Conservation (phyloP, 2,329 filamentous ascomycete genomes). For the Chaetomiaceae sp. region DNA sequence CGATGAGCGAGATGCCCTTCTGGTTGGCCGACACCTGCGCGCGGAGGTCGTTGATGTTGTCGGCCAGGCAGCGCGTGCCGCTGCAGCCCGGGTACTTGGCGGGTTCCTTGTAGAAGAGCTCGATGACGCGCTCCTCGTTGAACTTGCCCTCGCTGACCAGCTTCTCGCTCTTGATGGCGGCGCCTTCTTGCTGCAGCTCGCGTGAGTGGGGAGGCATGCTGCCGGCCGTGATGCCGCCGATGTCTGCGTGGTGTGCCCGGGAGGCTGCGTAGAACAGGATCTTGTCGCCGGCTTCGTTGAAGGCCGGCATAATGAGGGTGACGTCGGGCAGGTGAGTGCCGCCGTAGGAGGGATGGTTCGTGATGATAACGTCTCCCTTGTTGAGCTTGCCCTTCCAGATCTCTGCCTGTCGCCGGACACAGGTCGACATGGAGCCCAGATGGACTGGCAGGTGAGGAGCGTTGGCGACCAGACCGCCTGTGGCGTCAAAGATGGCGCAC, state of each 20-base stretch:
- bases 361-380: slow-evolving; percentile 75
- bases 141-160: slow-evolving; percentile 73
- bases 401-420: slow-evolving; percentile 70
- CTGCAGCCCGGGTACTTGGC: slow-evolving; percentile 71
- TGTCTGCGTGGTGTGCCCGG: slow-evolving; percentile 77
- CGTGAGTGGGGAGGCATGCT: slow-evolving; percentile 76
- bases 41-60: slow-evolving; percentile 83
- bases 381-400: slow-evolving; percentile 77
- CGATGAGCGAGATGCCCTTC: slow-evolving; percentile 76
- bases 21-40: slow-evolving; percentile 85
- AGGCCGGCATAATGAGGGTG: slow-evolving; percentile 75
- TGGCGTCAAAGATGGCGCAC: slow-evolving; percentile 73
- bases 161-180: slow-evolving; percentile 61
- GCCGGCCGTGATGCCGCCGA: slow-evolving; percentile 76
- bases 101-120: slow-evolving; percentile 68
- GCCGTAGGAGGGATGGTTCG: slow-evolving; percentile 79
- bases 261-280: slow-evolving; percentile 82
- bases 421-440: slow-evolving; percentile 80
- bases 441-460: slow-evolving; percentile 79
- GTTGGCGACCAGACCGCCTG: slow-evolving; percentile 73
- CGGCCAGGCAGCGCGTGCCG: slow-evolving; percentile 72
- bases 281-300: slow-evolving; percentile 58
- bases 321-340: slow-evolving; percentile 82
- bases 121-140: slow-evolving; percentile 69
- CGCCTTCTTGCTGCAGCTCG: slow-evolving; percentile 61